Base-by-base conservation (phyloP, 495 filamentous ascomycete genomes). In the Echria macrotheca region DNA sequence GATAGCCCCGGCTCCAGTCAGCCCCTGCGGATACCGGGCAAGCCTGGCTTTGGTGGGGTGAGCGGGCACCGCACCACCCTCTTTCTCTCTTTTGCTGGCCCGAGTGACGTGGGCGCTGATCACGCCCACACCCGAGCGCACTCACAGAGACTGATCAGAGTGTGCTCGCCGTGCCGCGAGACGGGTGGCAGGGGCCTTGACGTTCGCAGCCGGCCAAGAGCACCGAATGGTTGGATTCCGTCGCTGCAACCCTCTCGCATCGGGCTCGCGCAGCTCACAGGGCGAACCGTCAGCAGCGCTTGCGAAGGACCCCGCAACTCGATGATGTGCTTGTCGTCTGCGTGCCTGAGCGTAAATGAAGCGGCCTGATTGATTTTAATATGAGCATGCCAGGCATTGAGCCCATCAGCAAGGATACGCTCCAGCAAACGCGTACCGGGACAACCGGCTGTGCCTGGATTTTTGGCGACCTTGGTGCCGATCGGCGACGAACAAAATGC, bases 41-140 rank as follows among this genome's bases (percentile, higher is more conserved):
- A 41, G 38, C 38, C 24, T 22, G 41, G 41, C 11, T 18, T 18
- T 18, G 48, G 7, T 10, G 29, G 37, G 47, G 47, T 31, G 14
- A 28, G 36, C 28, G 42, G 41, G 36, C 15, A 23, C 12, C 14
- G 37, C 14, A n/a, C n/a, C n/a, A n/a, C n/a, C n/a, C n/a, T n/a
- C n/a, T n/a, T n/a, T n/a, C n/a, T n/a, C n/a, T n/a, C n/a, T n/a
- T n/a, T n/a, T 22, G 24, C 41, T 10, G 22, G 50, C 26, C 31
- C 11, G 31, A 47, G 35, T 48, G 44, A 52, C 50, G 42, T 52
- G 43, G 44, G 44, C 42, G 42, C 25, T 44, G 51, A 47, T 48
- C 25, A 31, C 44, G 35, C 53, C 53, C 52, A 51, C 52, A 50
- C 31, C 56, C 51, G 47, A 54, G 55, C 47, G 36, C n/a, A n/a